Evolutionary conservation across 208 protist species (phyloP), one percentile per base, ranked within the genome.

Genomic region (Crithidia mellificae): DNA sequence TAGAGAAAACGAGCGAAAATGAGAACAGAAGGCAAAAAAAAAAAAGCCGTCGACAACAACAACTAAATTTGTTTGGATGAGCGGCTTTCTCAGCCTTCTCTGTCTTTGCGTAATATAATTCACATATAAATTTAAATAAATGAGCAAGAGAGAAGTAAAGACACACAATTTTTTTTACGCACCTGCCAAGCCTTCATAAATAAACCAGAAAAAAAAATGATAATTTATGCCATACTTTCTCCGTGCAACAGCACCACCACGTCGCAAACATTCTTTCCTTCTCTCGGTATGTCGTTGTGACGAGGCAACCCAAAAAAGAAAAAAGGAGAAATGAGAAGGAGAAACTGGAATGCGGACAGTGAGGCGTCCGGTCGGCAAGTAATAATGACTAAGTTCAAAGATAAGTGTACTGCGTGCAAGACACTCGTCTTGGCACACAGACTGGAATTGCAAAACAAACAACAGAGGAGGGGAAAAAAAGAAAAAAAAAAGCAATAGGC

Each of bases 311-410:
- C n/a, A 55, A 29, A 30, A 17, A 39, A 49, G 11, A 39, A 32
- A 22, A 63, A 29, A 63, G n/a, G n/a, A n/a, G 44, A 41, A 19
- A n/a, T 20, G 58, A 25, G 11, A 55, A 39, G 25, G 22, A 51
- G 8, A 54, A 54, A 64, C 25, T 2, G 30, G 9, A 41, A 19
- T 20, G 3, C 8, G 15, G 17, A 17, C 8, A 46, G n/a, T 29
- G 44, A 32, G 17, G 25, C 6, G 30, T 17, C n/a, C 30, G 43
- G 30, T 27, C 15, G n/a, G 30, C 44, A 29, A 14, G n/a, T 38
- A 52, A 63, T 63, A 63, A 52, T 53, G 57, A 53, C 57, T 63
- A 63, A 63, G 57, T 63, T 63, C 44, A 62, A 6, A 62, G 12
- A 24, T 50, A 62, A 62, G 39, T 20, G 55, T 36, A 19, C 24